Base-by-base conservation (phyloP, 2,329 filamentous ascomycete species). In the Alternaria atra region DNA sequence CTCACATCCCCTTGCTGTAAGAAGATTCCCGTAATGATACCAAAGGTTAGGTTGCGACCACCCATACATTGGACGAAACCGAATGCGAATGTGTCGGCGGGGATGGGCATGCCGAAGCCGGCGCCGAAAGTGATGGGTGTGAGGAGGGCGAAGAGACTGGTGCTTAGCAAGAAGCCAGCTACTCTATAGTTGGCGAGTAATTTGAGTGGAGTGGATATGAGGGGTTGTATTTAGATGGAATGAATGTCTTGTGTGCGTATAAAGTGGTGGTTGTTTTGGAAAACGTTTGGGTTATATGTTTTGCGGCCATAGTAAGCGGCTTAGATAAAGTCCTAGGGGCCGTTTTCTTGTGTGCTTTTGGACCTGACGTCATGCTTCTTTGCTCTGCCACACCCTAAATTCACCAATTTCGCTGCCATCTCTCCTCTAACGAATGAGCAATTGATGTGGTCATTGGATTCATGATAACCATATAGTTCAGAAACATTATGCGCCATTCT, bases 51-150 rank as follows among this genome's bases (percentile, higher is more conserved):
- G 4, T 67, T 67, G 17, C 64, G 64, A 6, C 64, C 64, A 5
- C 64, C 64, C 59, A 67, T 65, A 17, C 64, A 67, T 17, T 67
- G 64, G n/a, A 67, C 64, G 10, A 67, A 67, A 27, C 64, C 64
- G 3, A 62, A 52, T 12, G 64, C 62, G 48, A 63, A 61, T n/a
- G 64, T 59, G n/a, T 63, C 35, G 32, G 55, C 39, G 1, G 54
- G 15, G 8, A 67, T 32, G 30, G 64, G 64, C 64, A 67, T 67
- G 52, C 59, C 59, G 34, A 67, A 67, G 2, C 55, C 51, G 1
- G 59, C 43, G 4, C 62, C 64, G 43, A 67, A 52, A 1, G 64
- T 67, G n/a, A 59, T 63, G 3, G 64, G 64, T 1, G 37, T 42
- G 9, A 67, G 47, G 2, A 67, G 59, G 5, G 44, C 59, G 29